Conservation (phyloP, 2,329 filamentous ascomycete genomes). For the Pseudogymnoascus sp. region DNA sequence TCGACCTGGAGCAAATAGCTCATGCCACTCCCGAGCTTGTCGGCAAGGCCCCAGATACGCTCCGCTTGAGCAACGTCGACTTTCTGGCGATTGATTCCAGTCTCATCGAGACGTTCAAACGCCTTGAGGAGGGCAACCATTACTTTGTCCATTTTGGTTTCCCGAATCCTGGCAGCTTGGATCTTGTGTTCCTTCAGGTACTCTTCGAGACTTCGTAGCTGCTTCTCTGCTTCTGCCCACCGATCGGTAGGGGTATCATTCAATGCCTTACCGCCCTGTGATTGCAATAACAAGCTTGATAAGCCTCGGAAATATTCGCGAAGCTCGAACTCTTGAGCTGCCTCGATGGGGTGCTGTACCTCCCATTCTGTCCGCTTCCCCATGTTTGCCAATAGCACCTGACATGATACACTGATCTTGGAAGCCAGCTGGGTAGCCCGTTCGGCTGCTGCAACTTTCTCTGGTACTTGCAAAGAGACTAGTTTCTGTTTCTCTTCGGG, state of each 20-base stretch:
- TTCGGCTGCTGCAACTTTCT: neutral
- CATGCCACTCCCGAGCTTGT: conserved; percentile 9
- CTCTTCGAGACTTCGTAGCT: conserved; percentile 5
- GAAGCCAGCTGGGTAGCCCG: neutral
- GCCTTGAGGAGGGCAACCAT: neutral
- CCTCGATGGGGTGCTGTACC: neutral
- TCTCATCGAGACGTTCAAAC: conserved; percentile 2
- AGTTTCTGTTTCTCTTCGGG: neutral
- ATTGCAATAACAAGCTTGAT: neutral
- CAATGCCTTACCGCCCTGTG: neutral
- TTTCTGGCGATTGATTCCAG: conserved; percentile 1
- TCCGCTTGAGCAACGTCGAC: neutral
- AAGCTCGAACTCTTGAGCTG: conserved; percentile 3
- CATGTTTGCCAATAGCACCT: neutral
- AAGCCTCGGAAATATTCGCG: neutral
- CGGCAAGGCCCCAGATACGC: conserved; percentile 2
- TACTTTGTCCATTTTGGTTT: conserved; percentile 6
- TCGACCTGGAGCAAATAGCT: conserved; percentile 5
- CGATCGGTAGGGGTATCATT: neutral
- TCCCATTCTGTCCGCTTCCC: conserved; percentile 1
- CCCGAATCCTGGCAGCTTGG: neutral
- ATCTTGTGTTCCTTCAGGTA: conserved; percentile 10
- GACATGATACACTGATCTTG: neutral
- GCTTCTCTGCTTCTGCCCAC: conserved; percentile 9
- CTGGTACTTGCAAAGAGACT: neutral